Base-by-base conservation (phyloP, 1,284 basidiomycete genomes). In the Puccinia triticina region DNA sequence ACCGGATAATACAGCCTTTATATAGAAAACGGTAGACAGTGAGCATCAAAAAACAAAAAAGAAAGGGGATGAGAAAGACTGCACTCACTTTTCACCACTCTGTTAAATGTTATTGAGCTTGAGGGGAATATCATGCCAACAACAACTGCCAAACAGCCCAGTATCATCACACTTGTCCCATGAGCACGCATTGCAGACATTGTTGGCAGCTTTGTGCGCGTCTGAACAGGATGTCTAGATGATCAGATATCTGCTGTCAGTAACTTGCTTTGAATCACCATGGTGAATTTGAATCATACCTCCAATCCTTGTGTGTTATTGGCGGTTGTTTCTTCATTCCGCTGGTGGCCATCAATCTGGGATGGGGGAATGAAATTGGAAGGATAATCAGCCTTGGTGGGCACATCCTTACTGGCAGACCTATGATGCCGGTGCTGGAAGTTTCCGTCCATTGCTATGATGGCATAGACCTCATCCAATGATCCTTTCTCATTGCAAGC, bases 111-210 rank as follows among this genome's bases (percentile, higher is more conserved):
- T 64, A n/a, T 16, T 37, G 23, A 18, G 37, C 29, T 64, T 32
- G 0, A 64, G 61, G 3, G 61, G 61, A 32, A 64, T 37, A 64
- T 64, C 61, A n/a, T 64, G 61, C 29, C 61, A 37, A 8, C 61
- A 64, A n/a, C 29, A 29, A 26, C 61, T 37, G 16, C 29, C 61
- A 64, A 64, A 64, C 2, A 64, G 37, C 16, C 61, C 61, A 21
- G 61, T 64, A 64, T 64, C 2, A n/a, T 64, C 61, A 37, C 61
- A 64, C 26, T 37, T 64, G 61, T 64, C 61, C 61, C 61, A 64
- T 64, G 61, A 64, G 29, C 29, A 32, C 16, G 29, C 37, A 64
- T 64, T 64, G 61, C 61, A n/a, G 16, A 64, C 61, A 64, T 64
- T 37, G 2, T 64, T 64, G 23, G 61, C 61, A 18, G 61, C 61